Conservation (phyloP, 331 rosid species). For the Spiraea crenata region DNA sequence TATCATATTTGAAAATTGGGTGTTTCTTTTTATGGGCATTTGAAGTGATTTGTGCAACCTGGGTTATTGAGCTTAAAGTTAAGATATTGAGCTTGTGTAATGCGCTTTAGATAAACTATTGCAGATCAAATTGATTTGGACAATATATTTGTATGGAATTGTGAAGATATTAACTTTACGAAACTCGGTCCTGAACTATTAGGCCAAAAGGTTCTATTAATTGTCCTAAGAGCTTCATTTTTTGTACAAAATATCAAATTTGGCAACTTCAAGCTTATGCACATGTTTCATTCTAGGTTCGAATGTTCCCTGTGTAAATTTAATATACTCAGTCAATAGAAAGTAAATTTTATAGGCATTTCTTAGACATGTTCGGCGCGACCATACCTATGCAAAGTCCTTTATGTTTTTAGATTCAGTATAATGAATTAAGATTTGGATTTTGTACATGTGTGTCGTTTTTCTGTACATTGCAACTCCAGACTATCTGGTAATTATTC, state of each 20-base stretch:
- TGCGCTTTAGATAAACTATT: not conserved
- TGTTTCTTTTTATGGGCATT: conserved; percentile 25
- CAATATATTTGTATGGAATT: not conserved
- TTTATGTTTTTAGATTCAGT: conserved; percentile 6
- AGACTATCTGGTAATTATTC: not conserved
- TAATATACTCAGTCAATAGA: not conserved
- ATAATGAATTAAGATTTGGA: not conserved
- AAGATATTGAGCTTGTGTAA: not conserved
- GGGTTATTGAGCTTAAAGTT: conserved; percentile 25
- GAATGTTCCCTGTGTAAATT: not conserved
- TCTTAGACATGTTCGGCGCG: not conserved
- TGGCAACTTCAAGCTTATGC: conserved; percentile 7
- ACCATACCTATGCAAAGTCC: not conserved
- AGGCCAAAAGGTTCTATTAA: conserved; percentile 1
- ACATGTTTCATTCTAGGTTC: not conserved
- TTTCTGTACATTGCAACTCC: not conserved
- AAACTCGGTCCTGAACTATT: not conserved
- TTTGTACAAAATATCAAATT: not conserved
- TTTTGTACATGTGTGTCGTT: not conserved
- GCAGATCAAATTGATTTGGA: conserved; percentile 22
- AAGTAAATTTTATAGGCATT: not conserved
- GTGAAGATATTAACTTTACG: not conserved
- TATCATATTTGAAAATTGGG: conserved; percentile 14
- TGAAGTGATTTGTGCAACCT: conserved; percentile 38
- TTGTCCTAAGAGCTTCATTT: not conserved